These are phyloP conservation scores for Cicer arietinum DNA, from an alignment of 306 rosid species.

Conservation along the genomic window DNA sequence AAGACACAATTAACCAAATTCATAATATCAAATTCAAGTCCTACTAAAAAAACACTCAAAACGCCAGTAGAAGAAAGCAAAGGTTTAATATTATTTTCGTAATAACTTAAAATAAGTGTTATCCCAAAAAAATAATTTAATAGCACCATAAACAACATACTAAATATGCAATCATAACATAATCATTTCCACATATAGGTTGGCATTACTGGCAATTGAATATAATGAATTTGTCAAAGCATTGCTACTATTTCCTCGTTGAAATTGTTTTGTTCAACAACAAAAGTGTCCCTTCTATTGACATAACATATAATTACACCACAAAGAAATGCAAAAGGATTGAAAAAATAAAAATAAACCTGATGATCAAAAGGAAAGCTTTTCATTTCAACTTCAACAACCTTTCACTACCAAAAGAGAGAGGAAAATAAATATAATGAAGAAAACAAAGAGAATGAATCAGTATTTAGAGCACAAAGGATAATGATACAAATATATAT, in stretches of 20 bases:
- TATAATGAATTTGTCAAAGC: conserved; percentile 45
- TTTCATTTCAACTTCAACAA: conserved; percentile 56
- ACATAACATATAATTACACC: conserved; percentile 56
- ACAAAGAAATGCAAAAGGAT: conserved; percentile 39
- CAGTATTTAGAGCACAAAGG: conserved; percentile 45
- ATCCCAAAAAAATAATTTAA: too few species aligned
- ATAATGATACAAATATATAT: conserved; percentile 48
- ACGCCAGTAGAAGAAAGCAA: too few species aligned
- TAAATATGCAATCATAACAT: background rate
- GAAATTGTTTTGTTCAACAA: conserved; percentile 42
- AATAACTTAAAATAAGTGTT: too few species aligned
- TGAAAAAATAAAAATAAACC: background rate
- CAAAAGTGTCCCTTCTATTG: conserved; percentile 50
- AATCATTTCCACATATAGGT: background rate
- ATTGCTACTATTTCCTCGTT: conserved; percentile 44
- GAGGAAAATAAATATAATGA: conserved; percentile 19
- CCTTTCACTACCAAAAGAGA: conserved; percentile 50
- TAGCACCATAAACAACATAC: too few species aligned
- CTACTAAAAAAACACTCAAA: too few species aligned
- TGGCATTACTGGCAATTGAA: conserved; percentile 14
- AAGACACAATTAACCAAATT: too few species aligned
- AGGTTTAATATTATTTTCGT: too few species aligned
- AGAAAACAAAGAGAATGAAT: conserved; percentile 45
- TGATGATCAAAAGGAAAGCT: conserved; percentile 45
- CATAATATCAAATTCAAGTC: too few species aligned